Base-by-base conservation (phyloP, 805 yeast species). In the Wickerhamia fluorescens region DNA sequence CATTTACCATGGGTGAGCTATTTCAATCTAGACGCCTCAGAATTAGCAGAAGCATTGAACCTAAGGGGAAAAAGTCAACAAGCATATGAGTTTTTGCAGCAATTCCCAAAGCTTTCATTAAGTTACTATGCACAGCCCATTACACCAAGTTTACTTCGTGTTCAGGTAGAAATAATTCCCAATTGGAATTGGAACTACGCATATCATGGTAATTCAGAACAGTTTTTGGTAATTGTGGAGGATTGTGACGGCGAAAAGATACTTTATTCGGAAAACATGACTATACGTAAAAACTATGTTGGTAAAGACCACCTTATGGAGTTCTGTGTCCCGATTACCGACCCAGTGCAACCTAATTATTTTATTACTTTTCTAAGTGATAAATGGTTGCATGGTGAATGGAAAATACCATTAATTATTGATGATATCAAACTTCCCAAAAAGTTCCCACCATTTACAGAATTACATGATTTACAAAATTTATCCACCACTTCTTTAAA, bases 1-100 rank as follows among this genome's bases (percentile, higher is more conserved):
- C 77, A 76, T 40, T 57, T 86, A 36, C 95, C 96, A 0, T 92
- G 94, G 87, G 52, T 67, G 13, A 75, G 80, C 20, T 89, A 85
- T 45, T 70, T 89, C 38, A 66, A 71, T 15, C 55, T 92, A 16
- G 71, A 73, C 21, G 73, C 87, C 1, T 74, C 75, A n/a, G 92
- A 83, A 41, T 75, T 88, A 27, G 86, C 92, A 0, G 84, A 78
- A 49, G 89, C 92, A 0, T 68, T 89, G 14, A 72, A 84, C 34
- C 73, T 80, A 16, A 87, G 77, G 36, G 73, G 73, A 14, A 61
- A 66, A 41, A 94, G 94, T 3, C 67, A 66, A 37, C 41, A 55
- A 7, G 78, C 77, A 0, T 73, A 66, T 41, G 75, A 77, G 12
- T 50, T 78, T 35, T 48, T 92, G 3, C 63, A 67, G 34, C 74